These are phyloP conservation scores for Trametes polyzona DNA, from an alignment of 1,284 basidiomycete genomes.

Conservation along the genomic window DNA sequence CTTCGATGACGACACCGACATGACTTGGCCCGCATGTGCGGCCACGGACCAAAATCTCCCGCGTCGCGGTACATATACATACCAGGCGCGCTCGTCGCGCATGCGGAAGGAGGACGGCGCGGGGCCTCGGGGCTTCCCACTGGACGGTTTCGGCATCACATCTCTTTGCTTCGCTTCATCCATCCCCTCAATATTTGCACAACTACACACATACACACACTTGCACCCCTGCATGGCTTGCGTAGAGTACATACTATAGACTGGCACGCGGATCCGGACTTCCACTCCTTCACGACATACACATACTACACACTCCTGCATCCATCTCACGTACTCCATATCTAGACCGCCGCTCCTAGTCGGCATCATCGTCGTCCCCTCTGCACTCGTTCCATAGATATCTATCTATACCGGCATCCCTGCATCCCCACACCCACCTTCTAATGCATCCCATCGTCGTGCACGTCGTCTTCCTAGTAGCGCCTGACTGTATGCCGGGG, in stretches of 20 bases:
- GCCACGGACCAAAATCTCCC: background rate
- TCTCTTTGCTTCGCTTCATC: background rate
- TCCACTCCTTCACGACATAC: constrained; percentile 6
- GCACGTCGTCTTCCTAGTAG: too few relatives aligned
- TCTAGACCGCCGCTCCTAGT: background rate
- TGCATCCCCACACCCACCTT: background rate
- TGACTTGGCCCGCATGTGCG: background rate
- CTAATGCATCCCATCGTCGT: constrained; percentile 3
- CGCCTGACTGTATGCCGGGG: too few relatives aligned
- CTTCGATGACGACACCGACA: background rate
- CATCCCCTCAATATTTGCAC: too few relatives aligned
- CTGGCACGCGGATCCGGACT: constrained; percentile 9
- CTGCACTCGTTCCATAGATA: constrained; percentile 9
- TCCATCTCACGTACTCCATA: background rate
- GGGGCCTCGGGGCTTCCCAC: background rate
- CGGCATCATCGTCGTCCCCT: too few relatives aligned
- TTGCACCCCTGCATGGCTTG: background rate
- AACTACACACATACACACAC: too few relatives aligned
- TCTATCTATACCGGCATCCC: constrained; percentile 12
- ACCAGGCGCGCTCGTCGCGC: background rate
- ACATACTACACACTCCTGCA: background rate
- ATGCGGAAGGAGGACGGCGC: background rate
- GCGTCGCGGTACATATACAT: background rate
- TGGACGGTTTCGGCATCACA: background rate
- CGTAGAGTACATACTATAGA: background rate